Evolutionary conservation across 1,284 basidiomycete genomes (phyloP), one percentile per base, ranked within the genome.

Genomic region (Cryptococcus sp.): DNA sequence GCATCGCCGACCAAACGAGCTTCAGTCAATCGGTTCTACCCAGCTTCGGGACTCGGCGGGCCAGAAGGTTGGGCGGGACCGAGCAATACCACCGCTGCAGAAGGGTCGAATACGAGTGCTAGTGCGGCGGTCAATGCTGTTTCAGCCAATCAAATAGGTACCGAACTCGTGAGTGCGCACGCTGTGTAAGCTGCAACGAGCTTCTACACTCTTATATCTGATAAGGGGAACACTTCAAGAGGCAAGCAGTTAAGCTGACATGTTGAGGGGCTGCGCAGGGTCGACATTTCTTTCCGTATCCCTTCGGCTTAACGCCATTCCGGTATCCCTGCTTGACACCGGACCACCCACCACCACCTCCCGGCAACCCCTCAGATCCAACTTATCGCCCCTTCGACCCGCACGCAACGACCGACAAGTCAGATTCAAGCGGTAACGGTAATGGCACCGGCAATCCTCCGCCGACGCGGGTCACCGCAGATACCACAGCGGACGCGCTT

Each of bases 231-330:
- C 30, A 35, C 3, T 35, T 8, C 8, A 10, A 35, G 5, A 35
- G 30, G 10, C 13, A 8, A 35, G 30, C 5, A 5, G 30, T 8
- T 20, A 4, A 19, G 23, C 43, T 45, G 39, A 42, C 22, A 50
- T 8, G 30, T 10, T 35, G 30, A 10, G 4, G 30, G 30, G 13
- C 30, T 35, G 30, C 30, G 30, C 30, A 35, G 30, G 30, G 30
- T 8, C 30, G 30, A 35, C 30, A 35, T 8, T 35, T 35, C 11
- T 55, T 45, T 30, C 57, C 63, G 22, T 73, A 74, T 51, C 72
- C 72, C 0, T 66, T 64, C 43, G 71, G 71, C 47, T 45, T 72
- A 6, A 70, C 68, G 41, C 71, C 72, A 2, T 75, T 67, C 48
- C 67, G 72, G 1, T 72, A 69, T 50, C 62, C 66, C 22, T 75